Conservation (phyloP, 2,329 filamentous ascomycete species). For the Paradendryphiella salina region DNA sequence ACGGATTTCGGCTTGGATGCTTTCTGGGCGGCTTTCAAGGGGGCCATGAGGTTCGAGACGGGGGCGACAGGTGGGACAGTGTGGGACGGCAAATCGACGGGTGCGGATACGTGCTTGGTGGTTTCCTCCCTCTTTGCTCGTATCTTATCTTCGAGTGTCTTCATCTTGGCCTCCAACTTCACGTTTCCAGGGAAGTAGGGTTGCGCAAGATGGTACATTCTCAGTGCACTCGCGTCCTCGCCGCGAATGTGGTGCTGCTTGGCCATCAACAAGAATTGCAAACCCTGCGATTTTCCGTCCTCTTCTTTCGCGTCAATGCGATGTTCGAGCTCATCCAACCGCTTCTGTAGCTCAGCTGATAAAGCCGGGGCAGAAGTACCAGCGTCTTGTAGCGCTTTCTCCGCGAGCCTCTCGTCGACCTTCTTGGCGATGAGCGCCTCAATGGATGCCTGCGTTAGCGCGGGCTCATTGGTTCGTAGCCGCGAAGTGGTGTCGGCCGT, state of each 20-base stretch:
- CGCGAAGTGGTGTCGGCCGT: constrained; percentile 42
- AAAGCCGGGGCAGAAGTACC: constrained; percentile 56
- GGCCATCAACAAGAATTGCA: constrained; percentile 86
- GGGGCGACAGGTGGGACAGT: constrained; percentile 7
- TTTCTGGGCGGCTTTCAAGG: constrained; percentile 29
- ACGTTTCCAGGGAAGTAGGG: constrained; percentile 84
- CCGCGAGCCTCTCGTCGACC: constrained; percentile 83
- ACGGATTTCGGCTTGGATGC: constrained; percentile 20
- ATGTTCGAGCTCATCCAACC: constrained; percentile 81
- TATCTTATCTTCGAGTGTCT: constrained; percentile 57
- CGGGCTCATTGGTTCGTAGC: constrained; percentile 33
- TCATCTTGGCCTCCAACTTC: constrained; percentile 67
- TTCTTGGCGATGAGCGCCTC: constrained; percentile 92
- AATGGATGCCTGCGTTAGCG: constrained; percentile 67
- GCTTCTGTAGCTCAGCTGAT: constrained; percentile 75
- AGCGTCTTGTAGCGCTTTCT: constrained; percentile 65
- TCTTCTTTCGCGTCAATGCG: constrained; percentile 74
- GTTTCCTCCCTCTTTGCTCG: constrained; percentile 45
- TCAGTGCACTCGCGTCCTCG: constrained; percentile 75
- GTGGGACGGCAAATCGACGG: constrained; percentile 22
- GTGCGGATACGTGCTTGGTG: constrained; percentile 20
- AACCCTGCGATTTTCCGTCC: constrained; percentile 75
- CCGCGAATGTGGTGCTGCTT: constrained; percentile 86
- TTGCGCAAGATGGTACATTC: constrained; percentile 82
- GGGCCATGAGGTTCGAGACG: constrained; percentile 46